Evolutionary conservation across 345 rosid species (phyloP).

Genomic region (Aquilaria malaccensis): DNA sequence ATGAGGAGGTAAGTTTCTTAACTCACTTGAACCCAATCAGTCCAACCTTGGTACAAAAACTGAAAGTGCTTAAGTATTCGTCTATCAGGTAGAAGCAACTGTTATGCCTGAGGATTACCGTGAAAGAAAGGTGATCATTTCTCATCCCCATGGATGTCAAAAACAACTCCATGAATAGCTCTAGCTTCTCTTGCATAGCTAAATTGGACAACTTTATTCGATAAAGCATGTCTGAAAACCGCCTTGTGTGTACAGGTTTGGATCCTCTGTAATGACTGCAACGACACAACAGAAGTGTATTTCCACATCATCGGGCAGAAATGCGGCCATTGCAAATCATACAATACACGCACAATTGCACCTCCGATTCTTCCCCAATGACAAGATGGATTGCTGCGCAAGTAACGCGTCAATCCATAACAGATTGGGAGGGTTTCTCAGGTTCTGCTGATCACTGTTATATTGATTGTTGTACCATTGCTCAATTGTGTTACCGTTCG

Average conservation of each 20-base stretch:
- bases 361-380: constrained; percentile 86
- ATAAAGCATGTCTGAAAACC: background rate
- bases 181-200: background rate
- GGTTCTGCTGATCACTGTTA: too few relatives aligned
- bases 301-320: constrained; percentile 90
- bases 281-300: constrained; percentile 85
- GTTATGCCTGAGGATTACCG: constrained; percentile 89
- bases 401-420: background rate
- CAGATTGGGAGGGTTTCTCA: constrained; percentile 6
- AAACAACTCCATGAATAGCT: background rate
- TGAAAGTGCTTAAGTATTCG: constrained; percentile 1
- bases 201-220: background rate
- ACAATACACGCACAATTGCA: constrained; percentile 74
- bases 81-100: constrained; percentile 70
- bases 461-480: background rate
- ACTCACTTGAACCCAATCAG: constrained; percentile 2
- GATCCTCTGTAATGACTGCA: constrained; percentile 98
- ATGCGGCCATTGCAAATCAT: constrained; percentile 89
- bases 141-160: background rate
- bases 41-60: background rate
- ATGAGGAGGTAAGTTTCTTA: constrained; percentile 67
- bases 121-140: constrained; percentile 52
- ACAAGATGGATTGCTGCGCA: constrained; percentile 9
- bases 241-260: constrained; percentile 56
- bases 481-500: too few relatives aligned